These are phyloP conservation scores for Pecoramyces ruminantium DNA, from an alignment of 192 early-diverging fungal genomes.

Conservation along the genomic window DNA sequence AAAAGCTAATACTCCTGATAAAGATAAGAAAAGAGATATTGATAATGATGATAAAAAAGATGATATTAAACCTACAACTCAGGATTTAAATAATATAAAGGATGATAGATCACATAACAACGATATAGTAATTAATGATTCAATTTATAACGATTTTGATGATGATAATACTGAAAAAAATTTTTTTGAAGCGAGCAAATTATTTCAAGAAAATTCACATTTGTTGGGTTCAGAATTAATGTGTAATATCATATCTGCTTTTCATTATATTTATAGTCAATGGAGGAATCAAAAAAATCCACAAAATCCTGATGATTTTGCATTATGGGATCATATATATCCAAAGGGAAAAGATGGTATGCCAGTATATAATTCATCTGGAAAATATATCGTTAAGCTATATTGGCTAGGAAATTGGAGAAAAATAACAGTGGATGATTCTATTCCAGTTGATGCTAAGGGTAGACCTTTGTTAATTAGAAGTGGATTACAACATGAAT, in stretches of 20 bases:
- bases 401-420: conserved; percentile 45
- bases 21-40: neutral
- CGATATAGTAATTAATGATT: neutral
- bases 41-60: neutral
- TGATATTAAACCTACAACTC: neutral
- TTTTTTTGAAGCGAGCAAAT: conserved; percentile 6
- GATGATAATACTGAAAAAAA: neutral
- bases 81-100: conserved; percentile 1
- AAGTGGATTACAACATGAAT: conserved; percentile 16
- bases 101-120: conserved; percentile 9
- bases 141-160: neutral
- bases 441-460: conserved; percentile 33
- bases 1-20: neutral
- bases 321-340: conserved; percentile 41
- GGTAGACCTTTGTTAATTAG: conserved; percentile 22
- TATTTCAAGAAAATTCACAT: conserved; percentile 31
- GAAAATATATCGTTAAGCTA: conserved; percentile 42
- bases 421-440: conserved; percentile 36
- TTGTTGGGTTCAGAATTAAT: conserved; percentile 26
- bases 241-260: conserved; percentile 14
- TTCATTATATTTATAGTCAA: conserved; percentile 34
- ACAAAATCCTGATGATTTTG: conserved; percentile 15
- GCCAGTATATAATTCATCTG: conserved; percentile 30
- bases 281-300: conserved; percentile 5
- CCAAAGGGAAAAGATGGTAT: conserved; percentile 43